Evolutionary conservation across 2,329 filamentous ascomycete genomes (phyloP).

Genomic region (Rosellinia necatrix): DNA sequence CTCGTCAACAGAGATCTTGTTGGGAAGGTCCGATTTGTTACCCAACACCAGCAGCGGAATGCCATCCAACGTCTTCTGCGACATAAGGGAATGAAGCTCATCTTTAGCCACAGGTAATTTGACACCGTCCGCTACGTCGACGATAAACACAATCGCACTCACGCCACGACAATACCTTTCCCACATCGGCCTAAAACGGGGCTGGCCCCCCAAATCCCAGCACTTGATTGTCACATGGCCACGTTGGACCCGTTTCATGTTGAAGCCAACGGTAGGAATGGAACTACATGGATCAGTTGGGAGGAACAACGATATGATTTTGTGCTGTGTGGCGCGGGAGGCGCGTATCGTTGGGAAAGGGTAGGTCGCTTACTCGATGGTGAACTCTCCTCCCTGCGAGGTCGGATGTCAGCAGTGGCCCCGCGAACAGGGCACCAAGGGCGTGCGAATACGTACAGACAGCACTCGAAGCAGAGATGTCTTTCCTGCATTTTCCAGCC

Average conservation of each 20-base stretch:
- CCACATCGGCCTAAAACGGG: conserved; percentile 98
- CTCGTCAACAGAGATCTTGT: conserved; percentile 91
- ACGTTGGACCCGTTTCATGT: conserved; percentile 97
- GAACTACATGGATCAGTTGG: conserved; percentile 68
- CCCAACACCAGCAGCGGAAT: conserved; percentile 94
- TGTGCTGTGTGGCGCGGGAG: conserved; percentile 25
- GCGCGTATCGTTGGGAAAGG: conserved; percentile 15
- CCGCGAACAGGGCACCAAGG: conserved; percentile 11
- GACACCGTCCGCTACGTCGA: conserved; percentile 87
- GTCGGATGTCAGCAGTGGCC: conserved; percentile 27
- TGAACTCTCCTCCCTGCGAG: conserved; percentile 91
- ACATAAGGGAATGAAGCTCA: conserved; percentile 87
- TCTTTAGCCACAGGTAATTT: conserved; percentile 85
- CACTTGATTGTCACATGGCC: conserved; percentile 98
- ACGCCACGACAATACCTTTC: conserved; percentile 97
- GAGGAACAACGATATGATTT: conserved; percentile 22
- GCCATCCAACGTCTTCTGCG: conserved; percentile 80
- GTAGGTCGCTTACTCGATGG: conserved; percentile 81
- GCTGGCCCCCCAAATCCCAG: conserved; percentile 98
- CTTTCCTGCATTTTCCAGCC: conserved; percentile 96
- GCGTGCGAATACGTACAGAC: conserved; percentile 69
- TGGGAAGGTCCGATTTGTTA: conserved; percentile 95
- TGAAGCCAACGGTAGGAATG: conserved; percentile 98
- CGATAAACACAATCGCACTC: conserved; percentile 97
- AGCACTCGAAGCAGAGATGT: conserved; percentile 92